Evolutionary conservation across 768 basidiomycete species (phyloP), one percentile per base, ranked within the genome.

Genomic region (Auriscalpium microsporum): DNA sequence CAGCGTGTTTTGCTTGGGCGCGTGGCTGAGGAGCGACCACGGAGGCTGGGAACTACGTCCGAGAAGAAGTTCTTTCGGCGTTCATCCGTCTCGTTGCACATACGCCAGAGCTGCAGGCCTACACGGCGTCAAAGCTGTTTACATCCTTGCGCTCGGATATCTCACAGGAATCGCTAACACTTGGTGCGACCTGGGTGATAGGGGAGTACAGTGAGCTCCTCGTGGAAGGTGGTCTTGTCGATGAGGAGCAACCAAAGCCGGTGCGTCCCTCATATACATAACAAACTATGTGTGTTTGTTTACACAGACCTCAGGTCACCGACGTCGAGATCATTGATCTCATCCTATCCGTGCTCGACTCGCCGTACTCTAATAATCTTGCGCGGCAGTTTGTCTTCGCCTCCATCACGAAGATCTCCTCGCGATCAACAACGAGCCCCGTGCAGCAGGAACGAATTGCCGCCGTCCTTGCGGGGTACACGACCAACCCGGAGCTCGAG

Each of bases 81-180:
- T 99, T 99, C 71, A 91, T 99, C 61, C 87, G 96, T 23, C 81
- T 99, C 33, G 94, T 97, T 0, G 90, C 90, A 28, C 93, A 99
- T 68, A 98, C 96, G 0, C 94, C 95, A 1, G 96, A 99, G 67
- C 75, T 99, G 19, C 96, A 99, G 71, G 84, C 85, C 3, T 98
- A 99, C 69, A 96, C 94, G 1, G 83, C 92, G 6, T 95, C 93
- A 52, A 90, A 90, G 64, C 72, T 99, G 10, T 98, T 91, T 67
- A 77, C 84, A 4, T 88, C 95, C 6, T 81, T 99, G 19, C 86
- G 83, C 56, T 78, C 81, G 0, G 96, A 99, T 68, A 86, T 98
- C 28, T 98, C 96, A 3, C 96, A 98, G 66, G 96, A 99, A 63
- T 93, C 93, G 8, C 74, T 99, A 35, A 96, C 96, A 0, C 75